Conservation (phyloP, 2,329 filamentous ascomycete genomes). For the Aspergillus niger region DNA sequence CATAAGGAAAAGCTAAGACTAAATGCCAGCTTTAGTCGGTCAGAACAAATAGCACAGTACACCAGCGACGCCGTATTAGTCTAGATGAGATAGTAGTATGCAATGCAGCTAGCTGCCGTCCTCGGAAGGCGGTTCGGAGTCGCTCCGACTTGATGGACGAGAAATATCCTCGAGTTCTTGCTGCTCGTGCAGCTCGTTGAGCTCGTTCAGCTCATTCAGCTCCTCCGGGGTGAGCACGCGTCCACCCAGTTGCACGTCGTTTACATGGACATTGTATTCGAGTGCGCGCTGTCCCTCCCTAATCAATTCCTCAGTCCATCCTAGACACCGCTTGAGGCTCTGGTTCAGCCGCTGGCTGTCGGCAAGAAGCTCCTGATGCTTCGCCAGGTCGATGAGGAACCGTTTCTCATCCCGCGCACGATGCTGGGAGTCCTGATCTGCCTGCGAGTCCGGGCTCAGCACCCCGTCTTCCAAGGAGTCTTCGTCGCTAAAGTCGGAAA, state of each 20-base stretch:
- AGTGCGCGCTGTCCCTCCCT: constrained; percentile 84
- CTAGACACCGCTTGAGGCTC: constrained; percentile 83
- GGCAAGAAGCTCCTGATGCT: constrained; percentile 83
- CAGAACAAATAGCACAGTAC: not conserved
- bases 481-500: constrained; percentile 45
- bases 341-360: constrained; percentile 96
- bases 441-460: constrained; percentile 36
- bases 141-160: constrained; percentile 36
- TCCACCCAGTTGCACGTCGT: constrained; percentile 79
- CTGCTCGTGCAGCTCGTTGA: constrained; percentile 21
- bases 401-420: constrained; percentile 77
- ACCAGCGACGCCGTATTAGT: not conserved
- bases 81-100: not conserved
- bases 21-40: constrained; percentile 7
- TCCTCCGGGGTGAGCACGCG: constrained; percentile 75
- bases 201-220: constrained; percentile 34
- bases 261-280: constrained; percentile 75
- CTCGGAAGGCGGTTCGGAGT: not conserved
- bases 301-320: constrained; percentile 88
- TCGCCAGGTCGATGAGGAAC: constrained; percentile 79
- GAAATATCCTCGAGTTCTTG: constrained; percentile 29
- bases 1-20: not conserved
- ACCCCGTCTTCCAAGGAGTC: constrained; percentile 43
- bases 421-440: constrained; percentile 51
- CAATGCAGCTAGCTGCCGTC: not conserved